Evolutionary conservation across 768 basidiomycete genomes (phyloP).

Genomic region (Dioszegia aurantiaca): DNA sequence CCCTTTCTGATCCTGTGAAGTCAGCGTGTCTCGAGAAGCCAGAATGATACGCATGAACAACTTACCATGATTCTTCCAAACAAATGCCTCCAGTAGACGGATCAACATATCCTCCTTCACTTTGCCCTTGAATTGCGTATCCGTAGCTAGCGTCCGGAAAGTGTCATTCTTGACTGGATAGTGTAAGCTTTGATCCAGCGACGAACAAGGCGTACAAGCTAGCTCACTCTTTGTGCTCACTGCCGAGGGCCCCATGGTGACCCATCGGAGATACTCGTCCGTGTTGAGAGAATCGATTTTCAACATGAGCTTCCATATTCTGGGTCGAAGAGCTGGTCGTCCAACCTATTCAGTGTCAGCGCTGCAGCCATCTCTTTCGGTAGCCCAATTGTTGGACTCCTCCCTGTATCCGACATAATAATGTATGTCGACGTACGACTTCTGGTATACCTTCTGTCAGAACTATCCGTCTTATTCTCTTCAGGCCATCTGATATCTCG

Average conservation of each 20-base stretch:
- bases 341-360: conserved; percentile 25
- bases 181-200: not conserved
- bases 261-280: conserved; percentile 55
- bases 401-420: not conserved
- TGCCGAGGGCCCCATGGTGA: conserved; percentile 45
- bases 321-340: conserved; percentile 33
- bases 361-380: too few relatives aligned
- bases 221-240: conserved; percentile 52
- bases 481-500: conserved; percentile 76
- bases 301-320: conserved; percentile 89
- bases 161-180: conserved; percentile 77
- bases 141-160: conserved; percentile 92
- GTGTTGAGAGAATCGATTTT: conserved; percentile 75
- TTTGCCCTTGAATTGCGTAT: conserved; percentile 94
- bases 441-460: conserved; percentile 84
- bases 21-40: conserved; percentile 5
- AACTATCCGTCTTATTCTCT: conserved; percentile 79
- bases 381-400: too few relatives aligned
- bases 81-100: conserved; percentile 93
- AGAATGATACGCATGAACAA: not conserved
- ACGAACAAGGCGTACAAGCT: conserved; percentile 6
- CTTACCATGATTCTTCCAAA: conserved; percentile 84
- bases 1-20: conserved; percentile 26
- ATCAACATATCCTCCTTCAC: conserved; percentile 97
- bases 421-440: conserved; percentile 57